These are phyloP conservation scores for Tricharina praecox DNA, from an alignment of 495 filamentous ascomycete species.

Conservation along the genomic window DNA sequence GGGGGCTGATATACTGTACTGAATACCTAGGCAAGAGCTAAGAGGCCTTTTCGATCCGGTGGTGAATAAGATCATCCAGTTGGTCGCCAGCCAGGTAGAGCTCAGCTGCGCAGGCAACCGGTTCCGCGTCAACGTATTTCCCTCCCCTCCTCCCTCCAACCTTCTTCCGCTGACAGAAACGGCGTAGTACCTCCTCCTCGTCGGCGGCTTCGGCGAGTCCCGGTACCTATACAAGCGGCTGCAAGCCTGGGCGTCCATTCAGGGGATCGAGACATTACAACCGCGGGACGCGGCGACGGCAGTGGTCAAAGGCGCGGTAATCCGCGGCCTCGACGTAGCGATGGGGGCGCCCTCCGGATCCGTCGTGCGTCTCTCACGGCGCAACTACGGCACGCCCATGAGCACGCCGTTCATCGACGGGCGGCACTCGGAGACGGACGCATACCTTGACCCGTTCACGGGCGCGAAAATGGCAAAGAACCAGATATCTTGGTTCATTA, in stretches of 20 bases:
- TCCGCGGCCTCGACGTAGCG: not conserved
- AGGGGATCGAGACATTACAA: slow-evolving; percentile 1
- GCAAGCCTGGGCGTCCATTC: not conserved
- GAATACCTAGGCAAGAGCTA: slow-evolving; percentile 10
- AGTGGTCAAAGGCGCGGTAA: not conserved
- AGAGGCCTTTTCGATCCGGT: slow-evolving; percentile 12
- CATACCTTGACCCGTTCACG: slow-evolving; percentile 7
- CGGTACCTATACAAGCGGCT: slow-evolving; percentile 12
- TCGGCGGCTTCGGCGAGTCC: slow-evolving; percentile 20
- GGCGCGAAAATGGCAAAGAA: slow-evolving; percentile 5
- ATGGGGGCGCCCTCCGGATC: not conserved
- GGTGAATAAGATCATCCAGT: not conserved
- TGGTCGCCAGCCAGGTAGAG: slow-evolving; percentile 7
- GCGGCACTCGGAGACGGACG: not conserved
- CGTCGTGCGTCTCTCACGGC: slow-evolving; percentile 6
- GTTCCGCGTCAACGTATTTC: slow-evolving; percentile 5
- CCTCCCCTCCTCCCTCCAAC: not conserved
- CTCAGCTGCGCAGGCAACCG: not conserved
- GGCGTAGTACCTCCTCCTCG: slow-evolving; percentile 14
- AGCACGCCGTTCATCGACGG: slow-evolving; percentile 4
- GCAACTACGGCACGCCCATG: slow-evolving; percentile 10
- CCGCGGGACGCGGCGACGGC: slow-evolving; percentile 6
- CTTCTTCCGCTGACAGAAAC: too few relatives aligned
- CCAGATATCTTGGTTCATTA: slow-evolving; percentile 13
- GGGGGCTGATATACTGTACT: too few relatives aligned